phyloP scores from a whole-genome alignment of 805 yeast species.

The Starmera quercuum region DNA sequence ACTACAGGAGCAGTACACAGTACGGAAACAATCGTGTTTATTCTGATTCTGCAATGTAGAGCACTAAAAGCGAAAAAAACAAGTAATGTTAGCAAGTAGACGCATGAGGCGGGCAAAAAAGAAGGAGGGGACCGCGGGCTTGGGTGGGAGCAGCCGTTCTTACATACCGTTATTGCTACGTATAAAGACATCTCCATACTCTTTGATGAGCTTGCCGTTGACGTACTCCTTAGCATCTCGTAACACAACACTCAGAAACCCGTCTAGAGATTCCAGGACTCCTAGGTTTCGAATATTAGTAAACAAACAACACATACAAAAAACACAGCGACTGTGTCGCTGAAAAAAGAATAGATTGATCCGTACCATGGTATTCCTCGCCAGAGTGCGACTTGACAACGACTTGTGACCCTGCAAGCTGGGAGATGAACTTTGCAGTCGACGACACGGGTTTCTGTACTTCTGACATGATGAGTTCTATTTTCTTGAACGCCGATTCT shows the following conservation, averaged over 20 bases:
- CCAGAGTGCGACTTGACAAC: slow-evolving; percentile 83
- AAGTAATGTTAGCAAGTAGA: neutral
- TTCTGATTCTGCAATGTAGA: neutral
- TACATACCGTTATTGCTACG: slow-evolving; percentile 79
- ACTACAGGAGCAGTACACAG: neutral
- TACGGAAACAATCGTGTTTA: too few relatives aligned
- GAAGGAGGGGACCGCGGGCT: slow-evolving; percentile 1
- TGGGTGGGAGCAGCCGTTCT: neutral
- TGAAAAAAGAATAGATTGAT: slow-evolving; percentile 1
- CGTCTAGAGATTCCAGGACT: slow-evolving; percentile 81
- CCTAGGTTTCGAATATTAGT: slow-evolving; percentile 22
- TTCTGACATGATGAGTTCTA: slow-evolving; percentile 1
- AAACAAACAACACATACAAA: neutral
- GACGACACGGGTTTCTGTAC: slow-evolving; percentile 26
- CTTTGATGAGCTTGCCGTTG: slow-evolving; percentile 38
- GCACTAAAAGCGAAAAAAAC: neutral
- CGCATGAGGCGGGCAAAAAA: slow-evolving; percentile 1
- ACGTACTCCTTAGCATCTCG: slow-evolving; percentile 67
- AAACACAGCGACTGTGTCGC: neutral
- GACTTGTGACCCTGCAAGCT: slow-evolving; percentile 73
- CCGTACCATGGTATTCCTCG: slow-evolving; percentile 65
- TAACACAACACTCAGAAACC: slow-evolving; percentile 91
- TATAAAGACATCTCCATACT: slow-evolving; percentile 73
- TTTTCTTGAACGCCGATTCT: too few relatives aligned
- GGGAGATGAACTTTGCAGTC: slow-evolving; percentile 74